These are phyloP conservation scores for Geotrichum ghanense DNA, from an alignment of 805 yeast genomes.

Conservation along the genomic window DNA sequence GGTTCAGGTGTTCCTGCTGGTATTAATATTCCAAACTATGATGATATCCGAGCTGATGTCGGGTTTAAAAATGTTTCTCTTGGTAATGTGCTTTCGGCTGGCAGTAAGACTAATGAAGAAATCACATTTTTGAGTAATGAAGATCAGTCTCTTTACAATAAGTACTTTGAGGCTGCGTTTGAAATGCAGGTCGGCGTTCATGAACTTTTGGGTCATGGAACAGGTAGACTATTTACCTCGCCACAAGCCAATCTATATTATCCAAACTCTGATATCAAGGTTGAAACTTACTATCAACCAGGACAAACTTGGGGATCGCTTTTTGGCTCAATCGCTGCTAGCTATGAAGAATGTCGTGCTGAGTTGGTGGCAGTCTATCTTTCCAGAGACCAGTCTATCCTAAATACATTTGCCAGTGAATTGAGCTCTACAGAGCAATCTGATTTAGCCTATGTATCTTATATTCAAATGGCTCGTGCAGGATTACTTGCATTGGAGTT, in stretches of 20 bases:
- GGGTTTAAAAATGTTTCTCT: conserved; percentile 87
- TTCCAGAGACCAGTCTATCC: conserved; percentile 53
- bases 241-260: conserved; percentile 54
- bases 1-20: conserved; percentile 91
- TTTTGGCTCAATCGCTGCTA: conserved; percentile 73
- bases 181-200: conserved; percentile 93
- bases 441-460: conserved; percentile 57
- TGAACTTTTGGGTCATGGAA: conserved; percentile 84
- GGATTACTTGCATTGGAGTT: conserved; percentile 74
- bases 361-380: conserved; percentile 80
- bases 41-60: conserved; percentile 68
- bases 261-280: conserved; percentile 45
- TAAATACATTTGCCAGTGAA: conserved; percentile 63
- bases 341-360: conserved; percentile 89
- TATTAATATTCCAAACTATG: conserved; percentile 85
- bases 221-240: conserved; percentile 66
- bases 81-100: conserved; percentile 74
- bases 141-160: conserved; percentile 47
- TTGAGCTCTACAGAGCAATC: conserved; percentile 35
- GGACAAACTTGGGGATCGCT: conserved; percentile 89
- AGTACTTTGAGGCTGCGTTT: conserved; percentile 70
- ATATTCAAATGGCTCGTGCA: conserved; percentile 77
- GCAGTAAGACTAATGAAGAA: conserved; percentile 54
- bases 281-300: conserved; percentile 56
- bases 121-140: conserved; percentile 50